Conservation (phyloP, 495 filamentous ascomycete genomes). For the Penicillium paradoxum region DNA sequence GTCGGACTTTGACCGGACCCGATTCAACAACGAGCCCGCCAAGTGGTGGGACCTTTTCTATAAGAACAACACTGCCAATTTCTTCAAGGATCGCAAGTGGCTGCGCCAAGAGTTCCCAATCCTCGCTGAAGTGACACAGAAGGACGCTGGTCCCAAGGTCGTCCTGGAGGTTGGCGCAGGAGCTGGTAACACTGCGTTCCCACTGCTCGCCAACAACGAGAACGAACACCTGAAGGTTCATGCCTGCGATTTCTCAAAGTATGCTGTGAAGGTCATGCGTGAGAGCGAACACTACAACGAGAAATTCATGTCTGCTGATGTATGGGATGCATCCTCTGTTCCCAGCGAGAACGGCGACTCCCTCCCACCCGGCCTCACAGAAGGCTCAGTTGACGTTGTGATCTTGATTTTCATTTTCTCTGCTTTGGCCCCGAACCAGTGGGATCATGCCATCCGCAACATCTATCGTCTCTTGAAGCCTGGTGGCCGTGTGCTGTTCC, state of each 20-base stretch:
- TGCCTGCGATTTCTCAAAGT: slow-evolving; percentile 90
- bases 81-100: slow-evolving; percentile 99
- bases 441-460: slow-evolving; percentile 76
- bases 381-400: slow-evolving; percentile 79
- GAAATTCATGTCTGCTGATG: slow-evolving; percentile 70
- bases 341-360: slow-evolving; percentile 29
- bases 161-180: slow-evolving; percentile 92
- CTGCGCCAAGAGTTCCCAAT: slow-evolving; percentile 90
- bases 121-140: slow-evolving; percentile 60
- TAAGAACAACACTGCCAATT: slow-evolving; percentile 88
- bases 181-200: slow-evolving; percentile 94
- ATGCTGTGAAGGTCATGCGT: slow-evolving; percentile 85
- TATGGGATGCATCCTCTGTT: slow-evolving; percentile 80
- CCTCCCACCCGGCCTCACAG: slow-evolving; percentile 69
- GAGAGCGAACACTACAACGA: slow-evolving; percentile 60
- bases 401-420: slow-evolving; percentile 97
- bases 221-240: slow-evolving; percentile 75
- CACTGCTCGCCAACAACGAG: slow-evolving; percentile 72
- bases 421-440: slow-evolving; percentile 78
- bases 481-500: slow-evolving; percentile 84
- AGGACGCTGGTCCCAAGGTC: slow-evolving; percentile 54
- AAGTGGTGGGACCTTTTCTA: slow-evolving; percentile 99
- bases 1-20: slow-evolving; percentile 75
- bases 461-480: slow-evolving; percentile 76
- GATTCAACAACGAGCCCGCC: slow-evolving; percentile 83